Base-by-base conservation (phyloP, 2,329 filamentous ascomycete genomes). In the Apiospora koreana region DNA sequence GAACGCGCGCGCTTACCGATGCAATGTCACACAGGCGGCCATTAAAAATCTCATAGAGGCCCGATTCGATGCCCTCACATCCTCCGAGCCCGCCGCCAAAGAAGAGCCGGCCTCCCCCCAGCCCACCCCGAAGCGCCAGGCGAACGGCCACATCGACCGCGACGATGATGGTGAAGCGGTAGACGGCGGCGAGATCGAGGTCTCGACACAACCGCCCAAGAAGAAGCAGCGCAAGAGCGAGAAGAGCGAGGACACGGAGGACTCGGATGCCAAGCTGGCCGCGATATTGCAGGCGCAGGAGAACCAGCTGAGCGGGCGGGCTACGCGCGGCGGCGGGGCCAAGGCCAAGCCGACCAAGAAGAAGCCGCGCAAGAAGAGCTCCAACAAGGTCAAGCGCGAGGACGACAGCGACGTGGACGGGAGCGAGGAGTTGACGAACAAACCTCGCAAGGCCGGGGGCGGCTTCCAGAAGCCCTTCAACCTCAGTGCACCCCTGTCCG, bases 261-360 rank as follows among this genome's bases (percentile, higher is more conserved):
- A 97, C 73, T 92, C 93, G 42, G 96, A 99, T 81, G 96, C 95
- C 43, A 90, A 92, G 62, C 89, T 95, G 72, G 96, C 96, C 0
- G 94, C 94, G 21, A 90, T 92, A 80, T 86, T 99, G 45, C 96
- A 99, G 81, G 95, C 94, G 0, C 93, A 98, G 80, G 94, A 98
- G 83, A 97, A 98, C 81, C 87, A 89, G 71, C 83, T 88, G 67
- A 85, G 89, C 58, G 90, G 89, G 66, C 87, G 94, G 69, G 88
- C 93, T 23, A 98, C 95, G 3, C 88, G 95, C 62, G 93, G 94
- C 8, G 93, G 91, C 10, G 89, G 89, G 73, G 89, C 86, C 69
- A 84, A 86, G 14, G 76, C 81, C 18, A 81, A 79, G 73, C 75
- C 72, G 14, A 84, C 85, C 31, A 93, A 92, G 82, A 93, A 92